phyloP scores from a whole-genome alignment of 2,329 filamentous ascomycete genomes.

The Diplodia scrobiculata region DNA sequence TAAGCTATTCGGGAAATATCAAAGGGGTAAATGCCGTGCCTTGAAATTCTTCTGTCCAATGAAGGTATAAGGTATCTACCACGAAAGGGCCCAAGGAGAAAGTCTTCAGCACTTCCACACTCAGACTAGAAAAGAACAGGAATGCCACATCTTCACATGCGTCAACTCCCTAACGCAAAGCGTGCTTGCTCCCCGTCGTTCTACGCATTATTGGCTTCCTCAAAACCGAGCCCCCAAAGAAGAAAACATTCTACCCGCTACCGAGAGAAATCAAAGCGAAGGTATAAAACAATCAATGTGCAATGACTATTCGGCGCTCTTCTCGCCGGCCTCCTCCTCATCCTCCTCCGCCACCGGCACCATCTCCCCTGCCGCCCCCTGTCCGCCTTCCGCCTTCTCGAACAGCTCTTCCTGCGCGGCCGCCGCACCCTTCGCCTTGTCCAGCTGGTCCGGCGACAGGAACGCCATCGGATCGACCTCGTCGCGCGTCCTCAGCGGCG shows the following conservation, averaged over 20 bases:
- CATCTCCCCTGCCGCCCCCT: slow-evolving; percentile 10
- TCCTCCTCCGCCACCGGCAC: neutral
- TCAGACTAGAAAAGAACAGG: no score
- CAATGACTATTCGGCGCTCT: neutral
- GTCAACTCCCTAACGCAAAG: neutral
- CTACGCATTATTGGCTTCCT: slow-evolving; percentile 15
- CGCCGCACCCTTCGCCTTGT: slow-evolving; percentile 7
- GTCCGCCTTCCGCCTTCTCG: slow-evolving; percentile 9
- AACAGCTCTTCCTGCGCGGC: slow-evolving; percentile 11
- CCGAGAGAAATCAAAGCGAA: slow-evolving; percentile 1
- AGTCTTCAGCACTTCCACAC: neutral
- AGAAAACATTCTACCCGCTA: neutral
- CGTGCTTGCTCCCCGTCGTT: neutral
- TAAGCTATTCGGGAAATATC: neutral
- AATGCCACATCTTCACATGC: slow-evolving; percentile 10
- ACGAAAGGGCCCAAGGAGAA: neutral
- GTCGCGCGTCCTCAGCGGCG: slow-evolving; percentile 36
- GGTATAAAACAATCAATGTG: slow-evolving; percentile 1
- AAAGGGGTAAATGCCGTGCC: neutral
- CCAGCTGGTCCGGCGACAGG: slow-evolving; percentile 11
- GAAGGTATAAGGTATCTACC: slow-evolving; percentile 16
- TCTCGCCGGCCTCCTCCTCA: neutral
- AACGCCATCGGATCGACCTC: slow-evolving; percentile 29
- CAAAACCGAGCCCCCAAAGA: neutral
- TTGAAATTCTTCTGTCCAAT: neutral